Base-by-base conservation (phyloP, 1,284 basidiomycete genomes). In the Golubevia pallescens region DNA sequence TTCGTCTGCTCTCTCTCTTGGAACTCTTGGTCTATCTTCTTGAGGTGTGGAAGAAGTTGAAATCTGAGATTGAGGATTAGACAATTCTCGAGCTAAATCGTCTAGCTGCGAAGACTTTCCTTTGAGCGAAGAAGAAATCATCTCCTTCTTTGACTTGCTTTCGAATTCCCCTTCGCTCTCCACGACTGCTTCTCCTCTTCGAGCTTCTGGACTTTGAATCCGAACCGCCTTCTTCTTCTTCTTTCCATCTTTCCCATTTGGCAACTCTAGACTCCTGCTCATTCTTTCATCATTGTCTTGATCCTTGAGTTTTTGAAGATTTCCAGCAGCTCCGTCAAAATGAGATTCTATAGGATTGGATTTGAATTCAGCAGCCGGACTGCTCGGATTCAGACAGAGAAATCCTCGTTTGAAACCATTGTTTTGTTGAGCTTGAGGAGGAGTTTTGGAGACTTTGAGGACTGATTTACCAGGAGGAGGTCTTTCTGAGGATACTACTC, bases 361-460 rank as follows among this genome's bases (percentile, higher is more conserved):
- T 65, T 68, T 73, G 28, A 68, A 67, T 61, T 72, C 70, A 0
- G 76, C 74, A 4, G 67, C 76, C 1, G 74, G 75, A 54, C 73
- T 77, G 52, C 67, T 68, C 13, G 70, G 75, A 24, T 75, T 77
- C 48, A 75, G 69, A 24, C 74, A 72, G 61, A 75, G 63, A 60
- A 75, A 77, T 21, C 74, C 74, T n/a, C 68, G 70, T 21, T 70
- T 67, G 42, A 74, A 68, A n/a, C 73, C 73, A 2, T 68, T 34
- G 1, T 72, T 62, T 5, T 68, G 69, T 21, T 68, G 66, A 5
- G 32, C 42, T n/a, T 73, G 57, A 16, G 57, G 51, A 5, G 70
- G 71, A 14, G 58, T 62, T 3, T 63, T 61, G 13, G 61, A 19
- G 21, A 57, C 19, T 42, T 75, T 75, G 2, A 75, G 67, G 21